A percentile compares a stretch with the other conserved stretches of the same genome.
Evolutionary conservation across 2,329 filamentous ascomycete species (phyloP).

Genomic region (Aspergillus neotritici): DNA sequence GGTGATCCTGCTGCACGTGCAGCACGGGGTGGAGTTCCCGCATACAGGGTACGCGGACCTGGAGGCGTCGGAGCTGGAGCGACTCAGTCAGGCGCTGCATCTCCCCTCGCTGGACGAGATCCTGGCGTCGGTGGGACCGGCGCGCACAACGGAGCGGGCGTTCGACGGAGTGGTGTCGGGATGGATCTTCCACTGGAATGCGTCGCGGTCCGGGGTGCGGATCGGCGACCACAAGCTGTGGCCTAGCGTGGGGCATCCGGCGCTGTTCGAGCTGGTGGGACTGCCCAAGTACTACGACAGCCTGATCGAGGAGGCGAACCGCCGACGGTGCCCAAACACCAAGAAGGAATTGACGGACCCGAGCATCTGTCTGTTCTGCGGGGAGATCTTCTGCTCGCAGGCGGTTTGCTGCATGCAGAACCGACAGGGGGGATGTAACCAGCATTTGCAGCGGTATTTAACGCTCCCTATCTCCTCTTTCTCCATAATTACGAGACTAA

Average conservation of each 20-base stretch:
- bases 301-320: constrained; percentile 85
- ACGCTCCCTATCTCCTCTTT: background rate
- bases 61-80: constrained; percentile 71
- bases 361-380: constrained; percentile 87
- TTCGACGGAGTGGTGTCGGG: constrained; percentile 53
- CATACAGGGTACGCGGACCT: constrained; percentile 58
- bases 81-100: constrained; percentile 68
- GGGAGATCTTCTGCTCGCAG: constrained; percentile 94
- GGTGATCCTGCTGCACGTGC: constrained; percentile 75
- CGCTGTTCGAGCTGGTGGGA: constrained; percentile 89
- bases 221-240: constrained; percentile 30
- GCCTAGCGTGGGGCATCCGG: constrained; percentile 67
- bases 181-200: constrained; percentile 60
- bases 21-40: constrained; percentile 83
- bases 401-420: constrained; percentile 77
- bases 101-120: constrained; percentile 76
- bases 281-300: constrained; percentile 87
- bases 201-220: constrained; percentile 27
- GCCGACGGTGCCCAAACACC: constrained; percentile 75
- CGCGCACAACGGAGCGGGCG: constrained; percentile 34
- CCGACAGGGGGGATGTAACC: constrained; percentile 76
- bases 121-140: constrained; percentile 53
- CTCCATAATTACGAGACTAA: constrained; percentile 7
- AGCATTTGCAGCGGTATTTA: constrained; percentile 77
- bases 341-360: constrained; percentile 89